phyloP scores from a whole-genome alignment of 345 rosid genomes.

The Populus nigra region DNA sequence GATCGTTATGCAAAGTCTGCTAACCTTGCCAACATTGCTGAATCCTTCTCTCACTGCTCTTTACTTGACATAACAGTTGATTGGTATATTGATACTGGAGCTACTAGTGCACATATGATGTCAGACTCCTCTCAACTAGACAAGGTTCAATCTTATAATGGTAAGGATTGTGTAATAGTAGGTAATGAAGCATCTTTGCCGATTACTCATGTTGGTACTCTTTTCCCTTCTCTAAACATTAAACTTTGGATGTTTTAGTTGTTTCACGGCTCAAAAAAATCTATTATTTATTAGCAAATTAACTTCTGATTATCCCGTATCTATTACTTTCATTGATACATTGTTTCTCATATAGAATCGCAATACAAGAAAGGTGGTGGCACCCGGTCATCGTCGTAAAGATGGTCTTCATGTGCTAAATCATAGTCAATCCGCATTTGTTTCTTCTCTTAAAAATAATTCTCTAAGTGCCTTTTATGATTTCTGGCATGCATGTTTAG shows the following conservation, averaged over 20 bases:
- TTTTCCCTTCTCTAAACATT: neutral
- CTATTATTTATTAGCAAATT: conserved; percentile 15
- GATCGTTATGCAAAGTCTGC: too few species aligned
- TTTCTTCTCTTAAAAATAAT: too few species aligned
- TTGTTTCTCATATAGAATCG: neutral
- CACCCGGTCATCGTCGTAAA: neutral
- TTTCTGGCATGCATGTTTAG: too few species aligned
- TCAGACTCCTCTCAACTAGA: neutral
- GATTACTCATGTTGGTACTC: conserved; percentile 2
- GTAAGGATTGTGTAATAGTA: conserved; percentile 18
- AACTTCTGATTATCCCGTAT: neutral
- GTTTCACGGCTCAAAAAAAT: conserved; percentile 11
- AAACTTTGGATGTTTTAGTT: conserved; percentile 14
- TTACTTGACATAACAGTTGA: neutral
- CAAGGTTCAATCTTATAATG: neutral
- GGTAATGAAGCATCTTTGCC: conserved; percentile 5
- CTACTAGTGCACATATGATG: neutral
- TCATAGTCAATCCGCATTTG: too few species aligned
- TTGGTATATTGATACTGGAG: neutral
- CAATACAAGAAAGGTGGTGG: neutral
- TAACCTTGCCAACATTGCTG: neutral
- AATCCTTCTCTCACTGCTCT: neutral
- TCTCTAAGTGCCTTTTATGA: too few species aligned
- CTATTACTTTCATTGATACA: neutral
- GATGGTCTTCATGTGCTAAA: neutral